Percentiles rank a stretch among this genome's conserved stretches.
Conservation (phyloP, 768 basidiomycete genomes). For the Suillus sp. region DNA sequence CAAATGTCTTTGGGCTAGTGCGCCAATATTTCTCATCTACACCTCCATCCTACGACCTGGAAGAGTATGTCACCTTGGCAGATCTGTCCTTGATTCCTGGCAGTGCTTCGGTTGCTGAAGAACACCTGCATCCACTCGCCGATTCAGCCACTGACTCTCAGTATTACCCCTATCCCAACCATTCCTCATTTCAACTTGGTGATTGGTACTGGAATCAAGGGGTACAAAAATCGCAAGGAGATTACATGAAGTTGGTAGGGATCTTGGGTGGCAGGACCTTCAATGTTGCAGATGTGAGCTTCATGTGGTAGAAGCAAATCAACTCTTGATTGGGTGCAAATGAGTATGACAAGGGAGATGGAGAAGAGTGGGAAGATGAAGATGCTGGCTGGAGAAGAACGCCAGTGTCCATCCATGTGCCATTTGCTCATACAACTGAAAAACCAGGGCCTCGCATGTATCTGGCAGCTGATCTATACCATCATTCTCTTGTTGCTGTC, state of each 20-base stretch:
- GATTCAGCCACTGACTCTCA: neutral
- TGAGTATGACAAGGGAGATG: neutral
- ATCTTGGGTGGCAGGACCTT: conserved; percentile 3
- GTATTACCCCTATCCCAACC: conserved; percentile 21
- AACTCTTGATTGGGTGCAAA: neutral
- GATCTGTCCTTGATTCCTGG: neutral
- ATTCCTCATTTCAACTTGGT: conserved; percentile 3
- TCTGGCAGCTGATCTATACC: too few species aligned
- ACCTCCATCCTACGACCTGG: neutral
- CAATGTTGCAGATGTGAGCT: conserved; percentile 5
- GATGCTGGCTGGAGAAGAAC: too few species aligned
- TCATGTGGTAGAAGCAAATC: conserved; percentile 3
- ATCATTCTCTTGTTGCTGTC: too few species aligned
- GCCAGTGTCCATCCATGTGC: too few species aligned
- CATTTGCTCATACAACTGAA: too few species aligned
- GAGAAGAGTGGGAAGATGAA: too few species aligned
- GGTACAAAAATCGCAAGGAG: neutral
- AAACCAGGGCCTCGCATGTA: too few species aligned
- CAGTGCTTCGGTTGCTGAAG: accelerated
- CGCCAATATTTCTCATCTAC: neutral
- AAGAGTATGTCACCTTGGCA: neutral
- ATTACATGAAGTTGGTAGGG: neutral
- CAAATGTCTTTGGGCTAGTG: neutral
- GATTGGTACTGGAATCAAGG: too few species aligned
- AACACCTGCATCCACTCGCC: neutral